Evolutionary conservation across 768 basidiomycete genomes (phyloP).

Genomic region (Pleurotus pulmonarius): DNA sequence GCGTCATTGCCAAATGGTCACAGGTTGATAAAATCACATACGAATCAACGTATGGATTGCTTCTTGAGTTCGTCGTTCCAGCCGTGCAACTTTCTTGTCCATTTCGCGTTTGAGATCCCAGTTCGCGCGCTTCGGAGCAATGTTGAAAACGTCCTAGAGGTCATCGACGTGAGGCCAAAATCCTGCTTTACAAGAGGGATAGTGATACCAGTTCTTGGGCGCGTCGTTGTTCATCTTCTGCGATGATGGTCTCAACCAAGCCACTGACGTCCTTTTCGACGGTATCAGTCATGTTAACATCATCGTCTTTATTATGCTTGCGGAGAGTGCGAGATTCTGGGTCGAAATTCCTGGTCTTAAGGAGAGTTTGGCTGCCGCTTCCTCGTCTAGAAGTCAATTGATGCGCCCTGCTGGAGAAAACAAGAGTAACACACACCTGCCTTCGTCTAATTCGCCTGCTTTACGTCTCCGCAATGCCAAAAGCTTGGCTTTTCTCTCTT

Average conservation of each 20-base stretch:
- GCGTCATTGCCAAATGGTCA: neutral
- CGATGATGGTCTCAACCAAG: slow-evolving; percentile 78
- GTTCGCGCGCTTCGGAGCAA: slow-evolving; percentile 94
- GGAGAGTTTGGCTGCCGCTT: slow-evolving; percentile 37
- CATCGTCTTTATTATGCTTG: slow-evolving; percentile 55
- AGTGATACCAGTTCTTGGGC: slow-evolving; percentile 80
- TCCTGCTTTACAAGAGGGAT: neutral
- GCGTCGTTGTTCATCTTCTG: slow-evolving; percentile 81
- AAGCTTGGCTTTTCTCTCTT: slow-evolving; percentile 78
- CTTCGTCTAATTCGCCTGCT: slow-evolving; percentile 45
- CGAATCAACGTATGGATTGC: slow-evolving; percentile 91
- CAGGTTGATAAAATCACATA: slow-evolving; percentile 35
- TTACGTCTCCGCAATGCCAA: slow-evolving; percentile 74
- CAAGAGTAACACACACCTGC: slow-evolving; percentile 39
- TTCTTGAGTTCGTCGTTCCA: slow-evolving; percentile 91
- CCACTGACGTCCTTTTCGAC: slow-evolving; percentile 85
- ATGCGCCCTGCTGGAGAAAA: neutral
- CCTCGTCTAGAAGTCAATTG: slow-evolving; percentile 9
- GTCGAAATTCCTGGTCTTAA: slow-evolving; percentile 85
- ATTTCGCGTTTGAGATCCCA: slow-evolving; percentile 96
- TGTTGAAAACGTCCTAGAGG: slow-evolving; percentile 87
- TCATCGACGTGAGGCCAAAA: no score
- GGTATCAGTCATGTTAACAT: slow-evolving; percentile 68
- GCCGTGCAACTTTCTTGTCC: slow-evolving; percentile 81
- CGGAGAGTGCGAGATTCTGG: slow-evolving; percentile 78